Evolutionary conservation across 1,284 basidiomycete genomes (phyloP), one percentile per base, ranked within the genome.

Genomic region (Rhodofomes roseus): DNA sequence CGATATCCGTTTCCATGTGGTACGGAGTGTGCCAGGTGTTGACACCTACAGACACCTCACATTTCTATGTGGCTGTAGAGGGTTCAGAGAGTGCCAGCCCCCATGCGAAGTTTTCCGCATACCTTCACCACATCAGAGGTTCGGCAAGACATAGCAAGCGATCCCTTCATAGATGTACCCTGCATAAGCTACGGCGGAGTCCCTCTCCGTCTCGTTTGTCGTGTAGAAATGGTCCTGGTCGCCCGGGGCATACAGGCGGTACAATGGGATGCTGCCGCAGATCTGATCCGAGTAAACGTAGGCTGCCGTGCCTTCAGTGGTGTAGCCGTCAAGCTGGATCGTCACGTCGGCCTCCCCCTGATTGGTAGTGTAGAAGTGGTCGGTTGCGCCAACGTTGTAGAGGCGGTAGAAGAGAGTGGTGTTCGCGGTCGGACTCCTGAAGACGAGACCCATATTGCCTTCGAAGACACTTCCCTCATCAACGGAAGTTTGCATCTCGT

Each of bases 321-420:
- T 46, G 37, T 59, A 59, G 20, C 40, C 50, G 12, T 23, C 0
- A 16, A 48, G 44, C 22, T 37, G 34, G 29, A 59, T 25, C 4
- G 52, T 40, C 29, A 48, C 27, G n/a, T 55, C 53, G 12, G 39
- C 29, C 53, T 59, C 53, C 11, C 20, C 8, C 16, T 31, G 40
- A n/a, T 36, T n/a, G 31, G 52, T 44, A 12, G 58, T 59, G 53
- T 59, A 59, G 58, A 55, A 59, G 22, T 59, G 58, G 34, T 59
- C 58, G 16, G 16, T 37, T 4, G 9, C 2, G 18, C 14, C 20
- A 1, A 7, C 3, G n/a, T n/a, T 18, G 22, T 50, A 59, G 34
- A 55, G 14, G 34, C 58, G 58, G 31, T 59, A 59, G 14, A 59
- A 20, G 11, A 52, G 12, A 2, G 54, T 29, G 2, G 53, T 54